Base-by-base conservation (phyloP, 2,329 filamentous ascomycete genomes). In the Fusarium protoensiforme region DNA sequence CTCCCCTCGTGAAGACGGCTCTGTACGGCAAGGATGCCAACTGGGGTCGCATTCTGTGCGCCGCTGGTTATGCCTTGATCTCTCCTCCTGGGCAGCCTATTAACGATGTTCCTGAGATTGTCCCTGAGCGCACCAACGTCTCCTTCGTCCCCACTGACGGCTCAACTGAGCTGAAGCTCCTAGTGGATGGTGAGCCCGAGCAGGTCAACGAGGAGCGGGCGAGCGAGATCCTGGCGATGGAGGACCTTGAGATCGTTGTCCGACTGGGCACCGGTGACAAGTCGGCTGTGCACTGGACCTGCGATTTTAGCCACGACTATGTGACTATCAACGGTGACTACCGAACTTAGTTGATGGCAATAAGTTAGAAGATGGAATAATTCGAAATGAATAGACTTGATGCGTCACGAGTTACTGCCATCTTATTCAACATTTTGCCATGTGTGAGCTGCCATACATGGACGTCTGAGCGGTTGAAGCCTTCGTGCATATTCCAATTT, bases 21-120 rank as follows among this genome's bases (percentile, higher is more conserved):
- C 87, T 99, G 43, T 99, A 99, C 83, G 96, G 96, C 74, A 94
- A 95, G 81, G 96, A 99, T 81, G 96, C 96, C 20, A 99, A 99
- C 86, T 99, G 96, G 96, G 96, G 96, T 36, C 94, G 96, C 63
- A 97, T 99, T 71, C 88, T 98, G 31, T 98, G 96, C 82, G 96
- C 96, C 1, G 95, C 95, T 6, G 96, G 96, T 4, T 98, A 98
- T 81, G 87, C 90, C 16, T 84, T 91, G 54, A 87, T 92, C 70
- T 89, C 87, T 2, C 88, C 90, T 74, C 90, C 89, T 0, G 89
- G 88, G 2, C 82, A 86, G 76, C 83, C 86, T n/a, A 81, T 85
- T 41, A 89, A 87, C 66, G 90, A 92, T 1, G 90, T 92, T 1
- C 85, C 87, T 2, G 89, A 90, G 53, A 89, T 96, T 61, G 84